Percentiles rank a stretch among this genome's conserved stretches.
These are phyloP conservation scores for Tricharina praecox DNA, from an alignment of 495 filamentous ascomycete species.

Conservation along the genomic window DNA sequence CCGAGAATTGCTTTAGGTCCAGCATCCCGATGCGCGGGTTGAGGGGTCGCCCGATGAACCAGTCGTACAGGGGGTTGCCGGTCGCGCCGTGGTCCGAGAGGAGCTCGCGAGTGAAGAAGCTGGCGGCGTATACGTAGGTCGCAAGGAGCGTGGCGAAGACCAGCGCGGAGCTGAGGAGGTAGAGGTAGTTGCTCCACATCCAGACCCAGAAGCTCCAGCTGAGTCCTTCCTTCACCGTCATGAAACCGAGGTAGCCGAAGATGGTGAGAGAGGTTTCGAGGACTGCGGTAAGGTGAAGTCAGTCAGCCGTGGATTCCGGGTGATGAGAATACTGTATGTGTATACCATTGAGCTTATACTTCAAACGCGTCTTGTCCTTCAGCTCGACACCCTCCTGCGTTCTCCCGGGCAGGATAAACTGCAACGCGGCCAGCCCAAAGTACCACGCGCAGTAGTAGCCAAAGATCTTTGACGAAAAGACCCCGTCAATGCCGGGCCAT, in stretches of 20 bases:
- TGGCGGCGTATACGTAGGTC: slow-evolving; percentile 58
- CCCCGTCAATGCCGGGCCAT: slow-evolving; percentile 34
- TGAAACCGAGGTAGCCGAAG: slow-evolving; percentile 50
- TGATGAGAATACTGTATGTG: too few species aligned
- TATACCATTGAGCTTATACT: slow-evolving; percentile 82
- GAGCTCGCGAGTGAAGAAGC: slow-evolving; percentile 58
- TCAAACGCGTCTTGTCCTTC: slow-evolving; percentile 52
- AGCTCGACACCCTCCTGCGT: slow-evolving; percentile 54
- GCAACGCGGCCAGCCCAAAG: slow-evolving; percentile 52
- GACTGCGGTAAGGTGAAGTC: slow-evolving; percentile 28
- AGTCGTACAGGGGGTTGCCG: slow-evolving; percentile 84
- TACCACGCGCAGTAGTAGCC: slow-evolving; percentile 63
- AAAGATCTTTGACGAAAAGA: slow-evolving; percentile 42
- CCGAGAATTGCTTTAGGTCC: slow-evolving; percentile 81
- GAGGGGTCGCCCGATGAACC: slow-evolving; percentile 91
- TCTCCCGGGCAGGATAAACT: slow-evolving; percentile 61
- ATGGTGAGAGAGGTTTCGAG: slow-evolving; percentile 63
- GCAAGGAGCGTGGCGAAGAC: slow-evolving; percentile 53
- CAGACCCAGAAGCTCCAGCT: slow-evolving; percentile 82
- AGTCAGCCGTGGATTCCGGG: too few species aligned
- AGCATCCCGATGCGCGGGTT: slow-evolving; percentile 79
- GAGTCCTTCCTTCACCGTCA: slow-evolving; percentile 50
- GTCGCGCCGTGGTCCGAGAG: slow-evolving; percentile 66
- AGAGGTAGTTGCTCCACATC: slow-evolving; percentile 76
- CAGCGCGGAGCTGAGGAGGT: slow-evolving; percentile 68